A percentile compares a stretch with the other conserved stretches of the same genome.
These are phyloP conservation scores for Oidiodendron maius DNA, from an alignment of 495 filamentous ascomycete species.

Conservation along the genomic window DNA sequence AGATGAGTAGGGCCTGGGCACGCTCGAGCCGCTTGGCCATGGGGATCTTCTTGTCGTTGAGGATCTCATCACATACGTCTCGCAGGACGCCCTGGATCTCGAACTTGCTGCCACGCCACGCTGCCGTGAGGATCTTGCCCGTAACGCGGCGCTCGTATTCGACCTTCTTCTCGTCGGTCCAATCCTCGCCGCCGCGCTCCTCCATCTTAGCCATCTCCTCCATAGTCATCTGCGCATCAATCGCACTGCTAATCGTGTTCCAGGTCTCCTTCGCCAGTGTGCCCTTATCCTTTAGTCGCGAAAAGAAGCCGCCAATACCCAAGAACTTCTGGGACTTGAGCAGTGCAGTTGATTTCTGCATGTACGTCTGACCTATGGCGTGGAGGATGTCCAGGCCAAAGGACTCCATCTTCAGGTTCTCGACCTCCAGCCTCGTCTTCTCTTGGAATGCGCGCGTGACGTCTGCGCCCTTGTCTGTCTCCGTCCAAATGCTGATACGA, in stretches of 20 bases:
- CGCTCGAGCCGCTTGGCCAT: constrained; percentile 83
- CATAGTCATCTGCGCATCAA: constrained; percentile 96
- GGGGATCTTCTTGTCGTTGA: constrained; percentile 75
- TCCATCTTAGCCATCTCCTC: constrained; percentile 98
- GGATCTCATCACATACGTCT: constrained; percentile 68
- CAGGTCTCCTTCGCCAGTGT: constrained; percentile 95
- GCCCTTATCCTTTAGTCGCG: constrained; percentile 91
- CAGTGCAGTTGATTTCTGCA: constrained; percentile 78
- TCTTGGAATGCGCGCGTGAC: constrained; percentile 86
- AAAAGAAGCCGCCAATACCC: constrained; percentile 92
- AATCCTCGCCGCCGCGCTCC: constrained; percentile 92
- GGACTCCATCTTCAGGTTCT: constrained; percentile 98
- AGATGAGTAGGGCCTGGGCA: constrained; percentile 79
- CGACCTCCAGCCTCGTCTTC: constrained; percentile 90
- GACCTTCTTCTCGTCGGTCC: constrained; percentile 97
- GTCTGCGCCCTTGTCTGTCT: constrained; percentile 83
- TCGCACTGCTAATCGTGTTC: constrained; percentile 95
- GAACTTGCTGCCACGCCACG: constrained; percentile 94
- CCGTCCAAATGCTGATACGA: constrained; percentile 91
- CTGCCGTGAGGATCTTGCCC: constrained; percentile 96
- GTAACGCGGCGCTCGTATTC: constrained; percentile 94
- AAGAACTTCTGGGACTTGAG: constrained; percentile 95
- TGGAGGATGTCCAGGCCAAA: constrained; percentile 97
- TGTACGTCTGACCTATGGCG: constrained; percentile 84
- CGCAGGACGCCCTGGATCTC: constrained; percentile 95